Evolutionary conservation across 2,329 filamentous ascomycete species (phyloP).

Genomic region (Lojkania enalia): DNA sequence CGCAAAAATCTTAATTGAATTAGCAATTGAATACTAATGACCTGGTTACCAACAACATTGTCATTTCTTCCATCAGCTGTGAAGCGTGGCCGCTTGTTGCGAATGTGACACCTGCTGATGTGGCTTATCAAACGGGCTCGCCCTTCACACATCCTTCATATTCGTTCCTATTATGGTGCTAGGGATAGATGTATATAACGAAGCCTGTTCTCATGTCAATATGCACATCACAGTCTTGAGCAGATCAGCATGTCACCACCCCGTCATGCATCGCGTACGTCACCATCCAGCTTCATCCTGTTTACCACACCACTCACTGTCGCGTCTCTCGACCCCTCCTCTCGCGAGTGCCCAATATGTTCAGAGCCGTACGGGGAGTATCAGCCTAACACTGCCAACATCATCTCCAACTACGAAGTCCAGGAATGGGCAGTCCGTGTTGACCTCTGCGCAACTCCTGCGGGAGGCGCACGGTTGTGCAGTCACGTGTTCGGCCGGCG

Average conservation of each 20-base stretch:
- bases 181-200: background rate
- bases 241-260: background rate
- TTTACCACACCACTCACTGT: slow-evolving; percentile 1
- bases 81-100: background rate
- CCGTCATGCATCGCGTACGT: background rate
- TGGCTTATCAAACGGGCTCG: background rate
- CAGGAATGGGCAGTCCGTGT: slow-evolving; percentile 2
- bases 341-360: background rate
- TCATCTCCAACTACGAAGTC: background rate
- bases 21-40: background rate
- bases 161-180: background rate
- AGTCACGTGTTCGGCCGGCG: slow-evolving; percentile 3
- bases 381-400: background rate
- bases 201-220: background rate
- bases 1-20: background rate
- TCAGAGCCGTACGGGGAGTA: background rate
- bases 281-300: background rate
- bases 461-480: background rate
- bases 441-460: background rate
- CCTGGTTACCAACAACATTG: background rate
- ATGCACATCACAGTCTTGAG: background rate
- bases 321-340: background rate
- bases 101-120: background rate
- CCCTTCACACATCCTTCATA: background rate
- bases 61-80: background rate